These are phyloP conservation scores for Magnaporthiopsis poae DNA, from an alignment of 2,329 filamentous ascomycete genomes.

Conservation along the genomic window DNA sequence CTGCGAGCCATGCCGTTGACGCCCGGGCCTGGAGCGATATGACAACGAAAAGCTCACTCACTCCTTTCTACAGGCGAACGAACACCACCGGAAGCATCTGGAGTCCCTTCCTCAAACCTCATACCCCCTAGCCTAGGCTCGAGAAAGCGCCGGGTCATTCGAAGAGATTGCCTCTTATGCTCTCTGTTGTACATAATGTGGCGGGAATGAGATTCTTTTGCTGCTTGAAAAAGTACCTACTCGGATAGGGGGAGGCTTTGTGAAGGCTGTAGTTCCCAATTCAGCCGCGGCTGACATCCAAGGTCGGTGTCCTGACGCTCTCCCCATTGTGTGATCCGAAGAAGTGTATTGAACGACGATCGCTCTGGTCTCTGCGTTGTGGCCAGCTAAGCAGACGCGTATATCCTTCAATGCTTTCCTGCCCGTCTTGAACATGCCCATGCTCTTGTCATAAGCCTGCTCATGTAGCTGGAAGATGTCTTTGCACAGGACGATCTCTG, in stretches of 20 bases:
- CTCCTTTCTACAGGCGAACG: constrained; percentile 59
- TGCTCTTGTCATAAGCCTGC: too few relatives aligned
- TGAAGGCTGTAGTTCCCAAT: not conserved
- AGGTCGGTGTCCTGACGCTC: too few relatives aligned
- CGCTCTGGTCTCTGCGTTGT: too few relatives aligned
- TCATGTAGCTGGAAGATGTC: too few relatives aligned
- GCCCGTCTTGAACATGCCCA: too few relatives aligned
- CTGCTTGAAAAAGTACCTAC: not conserved
- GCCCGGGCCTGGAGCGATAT: not conserved
- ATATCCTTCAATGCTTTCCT: too few relatives aligned
- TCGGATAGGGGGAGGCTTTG: not conserved
- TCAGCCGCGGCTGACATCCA: not conserved
- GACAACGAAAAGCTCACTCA: constrained; percentile 2
- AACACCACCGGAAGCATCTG: constrained; percentile 75
- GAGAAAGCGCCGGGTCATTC: constrained; percentile 5
- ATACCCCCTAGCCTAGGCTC: constrained; percentile 58
- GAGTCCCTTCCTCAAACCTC: constrained; percentile 71
- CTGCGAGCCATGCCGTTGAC: not conserved
- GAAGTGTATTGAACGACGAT: too few relatives aligned
- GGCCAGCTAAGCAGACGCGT: too few relatives aligned
- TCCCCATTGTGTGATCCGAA: too few relatives aligned
- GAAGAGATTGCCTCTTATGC: not conserved
- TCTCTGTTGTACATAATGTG: constrained; percentile 8
- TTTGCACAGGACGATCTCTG: too few relatives aligned
- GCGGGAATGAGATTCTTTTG: not conserved